Percentiles rank a stretch among this genome's conserved stretches.
Evolutionary conservation across 2,329 filamentous ascomycete species (phyloP).

Genomic region (Colletotrichum sp.): DNA sequence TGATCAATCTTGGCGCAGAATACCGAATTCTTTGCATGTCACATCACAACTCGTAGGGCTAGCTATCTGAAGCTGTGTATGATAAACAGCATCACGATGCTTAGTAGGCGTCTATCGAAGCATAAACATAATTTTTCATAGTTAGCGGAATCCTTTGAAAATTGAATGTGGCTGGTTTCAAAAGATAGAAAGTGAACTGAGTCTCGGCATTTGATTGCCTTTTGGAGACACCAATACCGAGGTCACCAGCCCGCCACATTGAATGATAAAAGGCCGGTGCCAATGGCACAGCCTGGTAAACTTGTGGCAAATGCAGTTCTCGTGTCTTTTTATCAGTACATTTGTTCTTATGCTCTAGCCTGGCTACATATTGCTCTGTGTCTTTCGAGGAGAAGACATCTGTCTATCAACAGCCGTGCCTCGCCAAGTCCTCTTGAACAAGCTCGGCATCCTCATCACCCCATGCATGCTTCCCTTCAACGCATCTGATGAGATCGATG

Average conservation of each 20-base stretch:
- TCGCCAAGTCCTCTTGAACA: not conserved
- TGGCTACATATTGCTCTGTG: not conserved
- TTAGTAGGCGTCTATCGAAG: not conserved
- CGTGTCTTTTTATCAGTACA: not conserved
- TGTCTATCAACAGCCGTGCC: not conserved
- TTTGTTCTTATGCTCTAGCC: not conserved
- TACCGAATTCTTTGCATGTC: not conserved
- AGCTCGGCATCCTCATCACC: not conserved
- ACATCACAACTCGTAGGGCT: not conserved
- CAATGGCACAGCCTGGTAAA: too few species aligned
- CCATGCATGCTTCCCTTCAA: not conserved
- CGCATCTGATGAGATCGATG: not conserved
- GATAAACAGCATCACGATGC: too few species aligned
- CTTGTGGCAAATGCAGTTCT: not conserved
- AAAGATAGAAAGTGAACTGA: not conserved
- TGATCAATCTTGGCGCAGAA: not conserved
- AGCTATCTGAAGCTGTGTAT: not conserved
- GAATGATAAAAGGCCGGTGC: too few species aligned
- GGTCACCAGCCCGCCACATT: not conserved
- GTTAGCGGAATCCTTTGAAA: too few species aligned
- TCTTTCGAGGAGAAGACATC: rapidly evolving
- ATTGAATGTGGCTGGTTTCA: not conserved
- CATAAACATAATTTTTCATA: not conserved
- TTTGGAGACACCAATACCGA: not conserved
- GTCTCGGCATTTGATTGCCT: not conserved